These are phyloP conservation scores for Aureobasidium sp. DNA, from an alignment of 2,329 filamentous ascomycete genomes.

Conservation along the genomic window DNA sequence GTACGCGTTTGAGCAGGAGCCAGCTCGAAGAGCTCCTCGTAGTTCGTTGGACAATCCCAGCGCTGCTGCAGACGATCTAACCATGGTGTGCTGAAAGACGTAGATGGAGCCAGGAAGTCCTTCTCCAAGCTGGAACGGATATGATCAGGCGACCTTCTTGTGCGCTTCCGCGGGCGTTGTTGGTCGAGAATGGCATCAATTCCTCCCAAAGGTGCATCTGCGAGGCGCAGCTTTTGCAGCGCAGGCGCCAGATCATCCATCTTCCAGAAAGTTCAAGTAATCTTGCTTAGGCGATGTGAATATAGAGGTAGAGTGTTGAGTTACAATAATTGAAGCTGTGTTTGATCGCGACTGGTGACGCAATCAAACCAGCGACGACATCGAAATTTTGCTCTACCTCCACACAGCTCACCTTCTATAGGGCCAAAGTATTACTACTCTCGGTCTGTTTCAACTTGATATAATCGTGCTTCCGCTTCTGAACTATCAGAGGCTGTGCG, in stretches of 20 bases:
- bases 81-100: slow-evolving; percentile 75
- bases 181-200: slow-evolving; percentile 56
- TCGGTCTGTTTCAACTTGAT: neutral
- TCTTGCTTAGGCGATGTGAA: neutral
- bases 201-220: neutral
- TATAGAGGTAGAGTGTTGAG: neutral
- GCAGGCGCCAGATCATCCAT: slow-evolving; percentile 11
- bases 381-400: neutral
- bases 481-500: neutral
- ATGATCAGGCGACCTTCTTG: slow-evolving; percentile 50
- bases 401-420: too few species aligned
- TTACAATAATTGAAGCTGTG: neutral
- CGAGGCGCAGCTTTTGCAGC: slow-evolving; percentile 5
- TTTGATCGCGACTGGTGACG: slow-evolving; percentile 1
- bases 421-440: too few species aligned
- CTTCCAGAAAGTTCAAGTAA: neutral
- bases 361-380: neutral
- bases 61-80: slow-evolving; percentile 80
- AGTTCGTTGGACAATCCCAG: slow-evolving; percentile 77
- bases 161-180: slow-evolving; percentile 45
- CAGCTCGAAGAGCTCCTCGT: slow-evolving; percentile 76
- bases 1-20: slow-evolving; percentile 89
- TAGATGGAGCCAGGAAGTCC: slow-evolving; percentile 71
- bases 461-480: neutral
- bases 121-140: slow-evolving; percentile 67